Base-by-base conservation (phyloP, 306 rosid species). In the Hippophae tibetana region DNA sequence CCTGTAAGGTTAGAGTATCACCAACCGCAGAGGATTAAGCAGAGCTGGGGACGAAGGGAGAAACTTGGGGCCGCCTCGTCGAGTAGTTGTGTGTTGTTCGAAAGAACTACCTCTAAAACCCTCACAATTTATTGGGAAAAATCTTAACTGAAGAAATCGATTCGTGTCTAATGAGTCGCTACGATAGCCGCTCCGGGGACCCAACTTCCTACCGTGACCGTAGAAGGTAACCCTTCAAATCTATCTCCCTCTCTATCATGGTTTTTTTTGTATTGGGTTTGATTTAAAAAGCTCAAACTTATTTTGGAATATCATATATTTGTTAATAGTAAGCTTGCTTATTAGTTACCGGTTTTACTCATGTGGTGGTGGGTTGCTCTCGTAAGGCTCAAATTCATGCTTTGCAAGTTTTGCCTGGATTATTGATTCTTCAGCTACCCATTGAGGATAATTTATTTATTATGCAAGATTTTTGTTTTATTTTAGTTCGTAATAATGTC, bases 161-260 rank as follows among this genome's bases (percentile, higher is more conserved):
- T n/a, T 8, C 23, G 47, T 68, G 40, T 63, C 58, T 49, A 76
- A 92, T 88, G 96, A 92, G 97, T 76, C 97, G 95, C 78, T 86
- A 92, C 70, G 99, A 92, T 58, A 84, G 84, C 69, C 99, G 95
- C 83, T 78, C 94, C 76, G 86, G 80, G 52, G 99, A 92, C 87
- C 94, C 99, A 50, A 46, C 85, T 54, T 86, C 99, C 42, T 92
- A 88, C 68, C 95, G 97, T 50, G 94, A 88, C 69, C 94, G 99
- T 8, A 77, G 82, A 72, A 88, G 90, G 99, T 92, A 83, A 62
- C 13, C 42, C 13, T 25, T 13, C 31, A n/a, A 49, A 6, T 9
- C 11, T 48, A 14, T 23, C 6, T 54, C 26, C 11, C 6, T 42
- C 13, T 54, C 10, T n/a, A 3, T 25, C 9, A n/a, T n/a, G 5